Evolutionary conservation across 2,329 filamentous ascomycete species (phyloP).

Genomic region (Colletotrichum sp.): DNA sequence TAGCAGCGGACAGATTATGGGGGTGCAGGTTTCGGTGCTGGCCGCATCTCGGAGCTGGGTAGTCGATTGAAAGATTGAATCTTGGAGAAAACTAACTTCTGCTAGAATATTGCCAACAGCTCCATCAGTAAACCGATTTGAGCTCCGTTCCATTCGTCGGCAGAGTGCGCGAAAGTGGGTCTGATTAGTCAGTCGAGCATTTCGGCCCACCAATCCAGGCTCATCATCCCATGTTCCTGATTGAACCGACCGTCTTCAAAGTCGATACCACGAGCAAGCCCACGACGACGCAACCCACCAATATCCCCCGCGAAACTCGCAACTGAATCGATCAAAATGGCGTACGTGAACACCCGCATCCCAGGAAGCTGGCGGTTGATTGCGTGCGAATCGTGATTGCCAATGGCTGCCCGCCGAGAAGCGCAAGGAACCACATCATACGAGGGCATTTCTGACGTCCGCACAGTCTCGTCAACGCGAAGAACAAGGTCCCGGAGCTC

Average conservation of each 20-base stretch:
- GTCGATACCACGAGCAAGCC: conserved; percentile 26
- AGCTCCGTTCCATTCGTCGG: conserved; percentile 2
- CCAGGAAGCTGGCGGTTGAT: neutral
- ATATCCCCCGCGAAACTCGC: conserved; percentile 25
- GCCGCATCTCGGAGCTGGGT: conserved; percentile 5
- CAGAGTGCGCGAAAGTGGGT: neutral
- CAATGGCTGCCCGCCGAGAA: conserved; percentile 25
- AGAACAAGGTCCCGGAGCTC: conserved; percentile 77
- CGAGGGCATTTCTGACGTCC: conserved; percentile 32
- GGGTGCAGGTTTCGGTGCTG: neutral
- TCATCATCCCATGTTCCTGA: conserved; percentile 17
- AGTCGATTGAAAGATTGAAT: neutral
- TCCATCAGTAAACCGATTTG: conserved; percentile 9
- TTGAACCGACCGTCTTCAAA: conserved; percentile 28
- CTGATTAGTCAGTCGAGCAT: conserved; percentile 3
- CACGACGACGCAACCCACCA: conserved; percentile 23
- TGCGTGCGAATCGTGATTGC: neutral
- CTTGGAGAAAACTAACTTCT: neutral
- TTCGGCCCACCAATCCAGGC: conserved; percentile 13
- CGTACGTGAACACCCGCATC: conserved; percentile 33
- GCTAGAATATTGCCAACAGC: neutral
- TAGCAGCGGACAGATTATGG: conserved; percentile 11
- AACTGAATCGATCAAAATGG: conserved; percentile 41
- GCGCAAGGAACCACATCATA: neutral
- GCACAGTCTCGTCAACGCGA: conserved; percentile 67